Conservation (phyloP, 116 monocot genomes). For the Trichopus zeylanicus region DNA sequence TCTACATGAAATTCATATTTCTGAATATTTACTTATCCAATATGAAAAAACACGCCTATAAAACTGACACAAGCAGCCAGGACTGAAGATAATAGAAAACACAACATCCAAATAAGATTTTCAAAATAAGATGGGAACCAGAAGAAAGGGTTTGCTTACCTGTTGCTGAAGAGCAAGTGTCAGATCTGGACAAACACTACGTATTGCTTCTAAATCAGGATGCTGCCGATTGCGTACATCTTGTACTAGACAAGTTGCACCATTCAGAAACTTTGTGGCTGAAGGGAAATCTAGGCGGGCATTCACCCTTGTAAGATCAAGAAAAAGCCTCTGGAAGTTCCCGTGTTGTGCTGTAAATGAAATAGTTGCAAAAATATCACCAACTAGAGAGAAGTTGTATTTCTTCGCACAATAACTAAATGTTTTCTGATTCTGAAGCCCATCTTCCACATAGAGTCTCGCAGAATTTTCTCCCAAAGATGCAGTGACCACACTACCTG, state of each 20-base stretch:
- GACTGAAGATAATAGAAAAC: not conserved
- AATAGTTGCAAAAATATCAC: conserved; percentile 60
- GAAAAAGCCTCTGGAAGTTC: conserved; percentile 75
- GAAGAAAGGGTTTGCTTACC: conserved; percentile 20
- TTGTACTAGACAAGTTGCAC: conserved; percentile 35
- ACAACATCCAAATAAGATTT: not conserved
- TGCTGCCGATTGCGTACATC: conserved; percentile 35
- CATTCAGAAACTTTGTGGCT: conserved; percentile 39
- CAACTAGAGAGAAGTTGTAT: conserved; percentile 38
- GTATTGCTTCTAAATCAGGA: conserved; percentile 28
- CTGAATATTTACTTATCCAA: no score
- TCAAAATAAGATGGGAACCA: not conserved
- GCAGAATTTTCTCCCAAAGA: conserved; percentile 50
- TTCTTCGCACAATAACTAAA: conserved; percentile 18
- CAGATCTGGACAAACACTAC: conserved; percentile 58
- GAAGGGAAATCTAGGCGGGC: conserved; percentile 65
- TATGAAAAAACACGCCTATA: no score
- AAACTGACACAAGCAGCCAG: no score
- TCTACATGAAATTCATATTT: no score
- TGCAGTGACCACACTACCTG: conserved; percentile 71
- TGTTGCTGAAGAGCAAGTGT: conserved; percentile 86
- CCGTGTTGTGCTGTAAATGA: conserved; percentile 65
- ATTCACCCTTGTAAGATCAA: conserved; percentile 74
- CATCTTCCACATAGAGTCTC: conserved; percentile 20
- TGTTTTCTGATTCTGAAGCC: conserved; percentile 9